phyloP scores from a whole-genome alignment of 106 monocot genomes.

The Dendrobium catenatum region DNA sequence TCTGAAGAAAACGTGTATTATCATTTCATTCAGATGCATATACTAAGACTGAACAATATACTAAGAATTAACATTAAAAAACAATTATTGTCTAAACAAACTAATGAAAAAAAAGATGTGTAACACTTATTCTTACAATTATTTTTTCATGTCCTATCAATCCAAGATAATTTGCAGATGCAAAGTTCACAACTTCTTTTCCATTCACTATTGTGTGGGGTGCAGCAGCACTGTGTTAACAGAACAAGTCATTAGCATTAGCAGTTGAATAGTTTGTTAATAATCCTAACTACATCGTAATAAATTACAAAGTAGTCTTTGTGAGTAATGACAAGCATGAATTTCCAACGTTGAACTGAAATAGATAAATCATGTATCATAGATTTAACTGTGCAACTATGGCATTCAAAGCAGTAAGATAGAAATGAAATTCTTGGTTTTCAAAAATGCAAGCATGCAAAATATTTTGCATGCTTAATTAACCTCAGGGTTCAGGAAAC shows the following conservation, averaged over 20 bases:
- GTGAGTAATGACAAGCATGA: neutral
- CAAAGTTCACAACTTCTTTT: slow-evolving; percentile 93
- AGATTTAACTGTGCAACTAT: neutral
- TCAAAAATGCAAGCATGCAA: neutral
- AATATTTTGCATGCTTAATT: neutral
- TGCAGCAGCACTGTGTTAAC: slow-evolving; percentile 71
- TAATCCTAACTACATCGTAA: neutral
- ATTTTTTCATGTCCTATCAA: slow-evolving; percentile 83
- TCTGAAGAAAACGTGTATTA: slow-evolving; percentile 24
- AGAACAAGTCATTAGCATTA: slow-evolving; percentile 9
- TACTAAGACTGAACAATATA: slow-evolving; percentile 11
- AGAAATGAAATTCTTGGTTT: neutral
- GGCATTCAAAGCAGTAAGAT: neutral
- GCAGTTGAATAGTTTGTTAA: neutral
- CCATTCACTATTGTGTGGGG: slow-evolving; percentile 80
- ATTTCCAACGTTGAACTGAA: neutral
- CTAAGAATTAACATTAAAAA: neutral
- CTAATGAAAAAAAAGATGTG: slow-evolving; percentile 3
- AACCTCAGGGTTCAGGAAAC: neutral
- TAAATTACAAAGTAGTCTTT: neutral
- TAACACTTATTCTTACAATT: slow-evolving; percentile 43
- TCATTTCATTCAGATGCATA: slow-evolving; percentile 5
- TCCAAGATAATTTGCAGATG: slow-evolving; percentile 97
- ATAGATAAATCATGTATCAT: neutral
- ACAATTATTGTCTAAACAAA: neutral